Conservation (phyloP, 208 protist genomes). For the Leptomonas pyrrhocoris region DNA sequence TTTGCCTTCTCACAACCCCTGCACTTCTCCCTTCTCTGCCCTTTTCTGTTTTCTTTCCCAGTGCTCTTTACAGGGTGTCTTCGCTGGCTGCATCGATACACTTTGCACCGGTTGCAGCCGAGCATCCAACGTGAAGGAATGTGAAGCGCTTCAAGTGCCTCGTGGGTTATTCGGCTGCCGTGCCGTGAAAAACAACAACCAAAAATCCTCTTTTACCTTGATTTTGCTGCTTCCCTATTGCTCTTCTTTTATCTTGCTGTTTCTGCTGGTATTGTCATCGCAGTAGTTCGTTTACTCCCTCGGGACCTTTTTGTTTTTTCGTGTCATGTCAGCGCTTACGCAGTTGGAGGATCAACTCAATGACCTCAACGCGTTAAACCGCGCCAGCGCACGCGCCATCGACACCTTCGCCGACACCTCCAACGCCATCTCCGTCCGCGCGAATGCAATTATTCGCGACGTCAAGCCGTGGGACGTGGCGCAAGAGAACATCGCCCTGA, state of each 20-base stretch:
- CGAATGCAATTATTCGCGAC: slow-evolving; percentile 70
- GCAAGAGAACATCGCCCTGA: slow-evolving; percentile 85
- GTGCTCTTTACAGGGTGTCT: no score
- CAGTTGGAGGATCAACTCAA: slow-evolving; percentile 79
- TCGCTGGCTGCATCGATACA: no score
- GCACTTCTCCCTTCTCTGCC: no score
- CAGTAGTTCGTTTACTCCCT: no score
- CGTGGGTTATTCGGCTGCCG: not conserved
- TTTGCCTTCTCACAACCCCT: no score
- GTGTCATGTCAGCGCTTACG: slow-evolving; percentile 50
- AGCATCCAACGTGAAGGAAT: no score
- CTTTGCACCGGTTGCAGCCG: no score
- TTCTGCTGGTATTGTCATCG: not conserved
- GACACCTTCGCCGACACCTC: slow-evolving; percentile 88
- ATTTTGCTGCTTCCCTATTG: not conserved
- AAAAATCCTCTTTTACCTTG: not conserved
- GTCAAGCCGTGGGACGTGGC: slow-evolving; percentile 87
- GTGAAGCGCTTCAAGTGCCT: no score
- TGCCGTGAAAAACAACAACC: no score
- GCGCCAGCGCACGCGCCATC: slow-evolving; percentile 65
- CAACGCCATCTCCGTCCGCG: slow-evolving; percentile 63
- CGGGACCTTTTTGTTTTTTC: no score
- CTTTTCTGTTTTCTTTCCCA: no score
- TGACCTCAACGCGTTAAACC: slow-evolving; percentile 67
- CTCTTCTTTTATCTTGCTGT: slow-evolving; percentile 17